Conservation (phyloP, 345 rosid species). For the Psidium friedrichsthalianum region DNA sequence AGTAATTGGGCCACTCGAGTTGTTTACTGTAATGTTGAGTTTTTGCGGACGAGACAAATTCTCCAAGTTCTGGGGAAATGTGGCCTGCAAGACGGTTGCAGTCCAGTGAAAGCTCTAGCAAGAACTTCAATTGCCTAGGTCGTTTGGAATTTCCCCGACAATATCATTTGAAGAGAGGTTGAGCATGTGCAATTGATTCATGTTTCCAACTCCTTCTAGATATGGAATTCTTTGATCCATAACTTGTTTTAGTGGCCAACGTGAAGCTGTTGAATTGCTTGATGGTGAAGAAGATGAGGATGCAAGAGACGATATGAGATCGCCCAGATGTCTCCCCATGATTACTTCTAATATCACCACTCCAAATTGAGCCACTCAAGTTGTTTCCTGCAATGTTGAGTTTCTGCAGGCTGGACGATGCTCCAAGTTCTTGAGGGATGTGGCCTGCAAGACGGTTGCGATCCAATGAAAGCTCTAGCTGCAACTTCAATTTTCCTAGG, state of each 20-base stretch:
- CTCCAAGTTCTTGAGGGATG: background rate
- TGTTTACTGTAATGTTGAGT: too few relatives aligned
- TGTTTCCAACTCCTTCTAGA: background rate
- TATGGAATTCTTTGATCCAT: background rate
- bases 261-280: background rate
- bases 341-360: background rate
- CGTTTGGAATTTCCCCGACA: too few relatives aligned
- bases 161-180: too few relatives aligned
- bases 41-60: too few relatives aligned
- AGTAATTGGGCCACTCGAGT: too few relatives aligned
- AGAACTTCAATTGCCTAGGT: too few relatives aligned
- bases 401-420: background rate
- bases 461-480: background rate
- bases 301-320: background rate
- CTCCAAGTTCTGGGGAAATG: too few relatives aligned
- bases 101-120: too few relatives aligned
- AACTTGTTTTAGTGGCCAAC: background rate
- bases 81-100: too few relatives aligned
- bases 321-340: background rate
- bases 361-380: background rate
- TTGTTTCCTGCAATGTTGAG: background rate
- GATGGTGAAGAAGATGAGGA: background rate
- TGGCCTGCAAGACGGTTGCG: background rate
- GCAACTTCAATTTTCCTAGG: background rate
- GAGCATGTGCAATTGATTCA: too few relatives aligned